These are phyloP conservation scores for Ramalina intermedia DNA, from an alignment of 495 filamentous ascomycete species.

Conservation along the genomic window DNA sequence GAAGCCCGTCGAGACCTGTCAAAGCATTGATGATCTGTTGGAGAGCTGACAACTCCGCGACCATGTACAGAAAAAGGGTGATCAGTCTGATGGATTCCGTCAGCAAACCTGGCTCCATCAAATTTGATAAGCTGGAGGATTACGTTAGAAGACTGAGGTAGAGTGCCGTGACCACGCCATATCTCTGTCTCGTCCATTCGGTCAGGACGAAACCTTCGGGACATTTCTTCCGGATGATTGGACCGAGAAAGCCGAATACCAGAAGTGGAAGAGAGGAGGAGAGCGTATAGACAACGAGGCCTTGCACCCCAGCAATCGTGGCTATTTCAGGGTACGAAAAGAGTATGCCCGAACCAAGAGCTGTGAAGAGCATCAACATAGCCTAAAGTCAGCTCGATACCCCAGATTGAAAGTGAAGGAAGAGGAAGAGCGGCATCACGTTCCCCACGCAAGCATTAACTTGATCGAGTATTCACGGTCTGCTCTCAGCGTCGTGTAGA, in stretches of 20 bases:
- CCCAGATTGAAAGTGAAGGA: slow-evolving; percentile 7
- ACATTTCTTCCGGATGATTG: slow-evolving; percentile 57
- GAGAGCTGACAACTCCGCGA: slow-evolving; percentile 58
- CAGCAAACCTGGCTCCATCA: background rate
- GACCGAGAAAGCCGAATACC: slow-evolving; percentile 52
- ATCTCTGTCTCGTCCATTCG: slow-evolving; percentile 64
- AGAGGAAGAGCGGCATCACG: slow-evolving; percentile 60
- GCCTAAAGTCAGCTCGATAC: slow-evolving; percentile 16
- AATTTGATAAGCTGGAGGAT: slow-evolving; percentile 2
- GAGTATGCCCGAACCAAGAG: slow-evolving; percentile 62
- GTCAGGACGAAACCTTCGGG: slow-evolving; percentile 67
- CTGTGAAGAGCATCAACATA: slow-evolving; percentile 28
- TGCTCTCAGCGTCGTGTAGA: slow-evolving; percentile 66
- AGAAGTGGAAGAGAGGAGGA: slow-evolving; percentile 51
- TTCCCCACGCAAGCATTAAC: slow-evolving; percentile 93
- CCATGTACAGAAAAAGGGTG: slow-evolving; percentile 70
- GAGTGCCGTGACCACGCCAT: slow-evolving; percentile 46
- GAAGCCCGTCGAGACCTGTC: slow-evolving; percentile 58
- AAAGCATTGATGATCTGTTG: slow-evolving; percentile 58
- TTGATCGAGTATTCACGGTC: slow-evolving; percentile 88
- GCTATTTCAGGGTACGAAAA: slow-evolving; percentile 68
- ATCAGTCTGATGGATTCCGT: slow-evolving; percentile 29
- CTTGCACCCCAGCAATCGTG: slow-evolving; percentile 63
- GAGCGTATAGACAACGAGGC: slow-evolving; percentile 55
- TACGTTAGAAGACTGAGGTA: slow-evolving; percentile 55